Evolutionary conservation across 768 basidiomycete genomes (phyloP), one percentile per base, ranked within the genome.

Genomic region (Kwoniella dendrophila): DNA sequence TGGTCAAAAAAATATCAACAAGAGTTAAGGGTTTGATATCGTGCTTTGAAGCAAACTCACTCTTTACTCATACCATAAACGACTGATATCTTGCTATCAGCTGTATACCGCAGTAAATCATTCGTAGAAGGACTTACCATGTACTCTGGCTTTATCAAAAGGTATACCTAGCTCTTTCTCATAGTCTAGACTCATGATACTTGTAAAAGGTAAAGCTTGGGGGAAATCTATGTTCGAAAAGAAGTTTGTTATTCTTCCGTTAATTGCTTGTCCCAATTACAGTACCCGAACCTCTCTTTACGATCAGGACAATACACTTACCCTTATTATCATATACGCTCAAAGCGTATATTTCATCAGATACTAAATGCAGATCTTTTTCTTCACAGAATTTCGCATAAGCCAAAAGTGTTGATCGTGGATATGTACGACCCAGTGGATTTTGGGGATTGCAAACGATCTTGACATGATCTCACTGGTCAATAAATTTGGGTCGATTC

Each of bases 341-440:
- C 63, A 78, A 49, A 16, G 71, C 77, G 67, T 78, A 78, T n/a
- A 78, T 78, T 66, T 78, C 77, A 50, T 78, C 77, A 11, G 73
- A 75, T 7, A 78, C 72, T 29, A 78, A 63, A 57, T 78, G 77
- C 1, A 78, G 65, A 52, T 76, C 73, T 41, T 68, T 68, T 56
- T 76, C 72, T 56, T 78, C 71, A 50, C 75, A 75, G 59, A 78
- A 78, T 32, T 52, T 64, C 41, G 70, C 69, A 52, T 78, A 78
- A 0, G 67, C 73, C 30, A 76, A 60, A 1, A 78, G 63, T 1
- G 77, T 78, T 12, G 64, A 55, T 12, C 77, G 71, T 14, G 70
- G 58, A 40, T 76, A 74, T 38, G 75, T 73, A 45, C 66, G 43
- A 1, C 70, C 70, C 0, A 70, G 58, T 7, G 72, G 73, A 56